Base-by-base conservation (phyloP, 1,284 basidiomycete species). In the Cryptococcus hybrid region DNA sequence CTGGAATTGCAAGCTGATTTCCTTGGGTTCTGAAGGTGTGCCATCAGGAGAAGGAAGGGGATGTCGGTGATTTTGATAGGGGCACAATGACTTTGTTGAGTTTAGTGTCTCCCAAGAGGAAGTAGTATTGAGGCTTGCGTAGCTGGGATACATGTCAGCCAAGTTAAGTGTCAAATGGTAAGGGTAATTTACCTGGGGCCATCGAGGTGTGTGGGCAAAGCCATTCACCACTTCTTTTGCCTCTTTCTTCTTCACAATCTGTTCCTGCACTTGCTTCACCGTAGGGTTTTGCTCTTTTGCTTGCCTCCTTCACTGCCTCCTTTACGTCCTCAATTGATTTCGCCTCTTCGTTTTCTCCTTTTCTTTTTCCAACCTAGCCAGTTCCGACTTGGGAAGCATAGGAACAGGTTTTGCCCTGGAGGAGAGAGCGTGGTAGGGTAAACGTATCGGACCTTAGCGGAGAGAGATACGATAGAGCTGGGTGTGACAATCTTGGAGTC, bases 1-100 rank as follows among this genome's bases (percentile, higher is more conserved):
- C 76, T 97, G 93, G 84, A 99, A 97, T 70, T 92, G 90, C 46
- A 97, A 80, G 73, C 89, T 90, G 81, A 90, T 94, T 38, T 88
- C 84, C 55, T 92, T 85, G 66, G 88, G 88, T 68, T 88, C 84
- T 38, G 85, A 82, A 0, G 74, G 63, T 12, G 84, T 80, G n/a
- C 81, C 78, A 55, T 81, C 80, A 0, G 83, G 74, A 55, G 84
- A 79, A 0, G 86, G 83, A 54, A 84, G 81, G 0, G 91, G 12
- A 96, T 83, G 64, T 94, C 90, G 37, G 84, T 83, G 63, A 97
- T 84, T 70, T 88, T 88, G 69, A 88, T 80, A 0, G 96, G 96
- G 92, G 91, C 1, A 99, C 91, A 51, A 98, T 91, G 54, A 97
- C 83, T 51, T 88, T 85, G 77, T 92, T 88, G 13, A 86, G 83